These are phyloP conservation scores for Solanum bulbocastanum DNA, from an alignment of 257 asterid genomes.

Conservation along the genomic window DNA sequence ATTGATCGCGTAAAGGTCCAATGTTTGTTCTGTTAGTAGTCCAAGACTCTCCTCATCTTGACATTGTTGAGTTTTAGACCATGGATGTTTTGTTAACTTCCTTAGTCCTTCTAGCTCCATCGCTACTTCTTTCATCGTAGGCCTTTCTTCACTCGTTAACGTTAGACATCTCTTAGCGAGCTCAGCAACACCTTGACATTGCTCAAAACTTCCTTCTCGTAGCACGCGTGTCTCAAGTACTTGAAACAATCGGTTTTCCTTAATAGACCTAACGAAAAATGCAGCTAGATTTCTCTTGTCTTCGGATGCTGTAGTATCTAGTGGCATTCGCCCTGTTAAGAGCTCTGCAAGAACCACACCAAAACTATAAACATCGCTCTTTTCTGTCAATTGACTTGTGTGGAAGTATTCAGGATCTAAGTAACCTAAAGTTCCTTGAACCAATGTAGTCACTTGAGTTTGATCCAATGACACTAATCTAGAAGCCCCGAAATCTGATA, in stretches of 20 bases:
- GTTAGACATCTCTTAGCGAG: background rate
- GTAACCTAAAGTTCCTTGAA: background rate
- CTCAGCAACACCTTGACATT: background rate
- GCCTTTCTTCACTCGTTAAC: background rate
- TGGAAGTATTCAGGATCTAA: background rate
- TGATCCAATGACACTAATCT: background rate
- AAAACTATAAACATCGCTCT: background rate
- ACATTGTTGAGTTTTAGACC: background rate
- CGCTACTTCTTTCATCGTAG: background rate
- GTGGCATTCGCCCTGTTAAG: background rate
- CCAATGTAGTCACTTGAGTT: background rate
- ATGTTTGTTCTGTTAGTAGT: background rate
- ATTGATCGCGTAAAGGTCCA: background rate
- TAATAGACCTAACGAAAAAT: background rate
- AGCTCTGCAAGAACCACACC: background rate
- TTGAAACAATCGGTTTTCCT: background rate
- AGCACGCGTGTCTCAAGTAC: background rate
- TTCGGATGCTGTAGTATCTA: background rate
- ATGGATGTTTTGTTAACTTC: background rate
- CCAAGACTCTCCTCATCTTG: background rate
- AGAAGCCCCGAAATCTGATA: slow-evolving; percentile 1
- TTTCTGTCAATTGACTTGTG: background rate
- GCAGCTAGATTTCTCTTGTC: background rate
- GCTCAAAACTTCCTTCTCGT: background rate
- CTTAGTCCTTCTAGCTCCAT: background rate